These are phyloP conservation scores for Schizosaccharomyces pombe DNA, from an alignment of 805 yeast genomes.

Conservation along the genomic window ASM294v3 CU329670.1:4856001-4856500, in stretches of 20 bases:
- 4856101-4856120: not conserved
- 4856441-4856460: no score
- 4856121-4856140: not conserved
- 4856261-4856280: not conserved
- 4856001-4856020: not conserved
- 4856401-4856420: no score
- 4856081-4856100: not conserved
- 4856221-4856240: not conserved
- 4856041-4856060: not conserved
- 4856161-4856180: not conserved
- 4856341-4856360: not conserved
- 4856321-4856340: not conserved
- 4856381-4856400: no score
- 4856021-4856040: not conserved
- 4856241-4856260: not conserved
- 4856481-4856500: no score
- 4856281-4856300: not conserved
- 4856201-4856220: not conserved
- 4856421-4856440: no score
- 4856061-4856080: not conserved
- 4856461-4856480: no score
- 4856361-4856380: not conserved
- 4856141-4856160: not conserved
- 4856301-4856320: not conserved
- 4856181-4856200: not conserved